phyloP scores from a whole-genome alignment of 2,329 filamentous ascomycete species.

The Ampelomyces quisqualis region DNA sequence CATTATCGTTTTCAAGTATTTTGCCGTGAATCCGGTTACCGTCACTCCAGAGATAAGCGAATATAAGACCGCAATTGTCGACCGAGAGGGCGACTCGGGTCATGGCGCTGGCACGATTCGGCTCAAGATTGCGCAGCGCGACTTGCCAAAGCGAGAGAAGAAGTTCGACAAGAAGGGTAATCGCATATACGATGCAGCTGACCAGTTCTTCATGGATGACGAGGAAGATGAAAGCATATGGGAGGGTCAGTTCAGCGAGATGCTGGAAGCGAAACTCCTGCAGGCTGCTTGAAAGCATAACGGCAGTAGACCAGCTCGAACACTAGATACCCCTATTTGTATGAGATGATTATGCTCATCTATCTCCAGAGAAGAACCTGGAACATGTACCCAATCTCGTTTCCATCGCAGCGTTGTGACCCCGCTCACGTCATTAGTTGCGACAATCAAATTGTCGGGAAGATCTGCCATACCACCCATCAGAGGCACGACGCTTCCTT shows the following conservation, averaged over 20 bases:
- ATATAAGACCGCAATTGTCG: conserved; percentile 63
- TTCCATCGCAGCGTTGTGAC: no score
- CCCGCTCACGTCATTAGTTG: no score
- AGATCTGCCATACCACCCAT: no score
- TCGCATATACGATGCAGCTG: conserved; percentile 68
- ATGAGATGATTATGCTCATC: no score
- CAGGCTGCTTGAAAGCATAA: conserved; percentile 17
- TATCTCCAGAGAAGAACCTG: no score
- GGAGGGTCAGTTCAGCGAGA: conserved; percentile 30
- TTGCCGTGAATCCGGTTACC: conserved; percentile 60
- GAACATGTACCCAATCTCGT: no score
- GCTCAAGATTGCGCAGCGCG: conserved; percentile 68
- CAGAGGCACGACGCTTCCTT: no score
- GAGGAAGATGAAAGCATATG: conserved; percentile 30
- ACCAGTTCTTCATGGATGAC: conserved; percentile 36
- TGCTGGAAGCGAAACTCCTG: conserved; percentile 34
- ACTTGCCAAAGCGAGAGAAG: conserved; percentile 60
- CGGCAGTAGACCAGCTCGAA: background rate
- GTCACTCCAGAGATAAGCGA: conserved; percentile 63
- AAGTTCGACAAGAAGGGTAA: conserved; percentile 68
- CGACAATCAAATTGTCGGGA: no score
- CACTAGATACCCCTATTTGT: no score
- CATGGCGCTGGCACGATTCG: conserved; percentile 56
- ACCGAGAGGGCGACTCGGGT: conserved; percentile 51
- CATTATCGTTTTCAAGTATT: conserved; percentile 68